Evolutionary conservation across 305 asterid genomes (phyloP).

Genomic region (Fraxinus albicans): DNA sequence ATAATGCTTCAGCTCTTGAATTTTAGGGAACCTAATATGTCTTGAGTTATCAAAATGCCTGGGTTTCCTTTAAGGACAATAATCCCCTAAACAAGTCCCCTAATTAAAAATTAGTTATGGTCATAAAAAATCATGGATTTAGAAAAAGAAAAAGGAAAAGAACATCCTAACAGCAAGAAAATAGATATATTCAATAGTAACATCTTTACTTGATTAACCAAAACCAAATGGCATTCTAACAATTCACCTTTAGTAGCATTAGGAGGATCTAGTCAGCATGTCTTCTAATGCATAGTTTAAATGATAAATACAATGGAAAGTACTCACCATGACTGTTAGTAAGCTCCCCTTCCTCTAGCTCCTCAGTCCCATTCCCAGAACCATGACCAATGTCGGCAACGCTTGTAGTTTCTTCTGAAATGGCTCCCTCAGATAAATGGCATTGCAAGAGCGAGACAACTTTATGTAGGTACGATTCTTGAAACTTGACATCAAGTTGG

Average conservation of each 20-base stretch:
- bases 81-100: neutral
- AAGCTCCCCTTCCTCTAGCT: conserved; percentile 98
- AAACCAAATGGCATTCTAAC: neutral
- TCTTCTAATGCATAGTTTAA: conserved; percentile 6
- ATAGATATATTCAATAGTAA: neutral
- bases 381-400: conserved; percentile 33
- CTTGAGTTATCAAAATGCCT: neutral
- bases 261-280: neutral
- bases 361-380: conserved; percentile 53
- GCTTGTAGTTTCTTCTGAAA: conserved; percentile 48
- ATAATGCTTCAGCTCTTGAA: neutral
- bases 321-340: conserved; percentile 69
- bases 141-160: neutral
- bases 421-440: conserved; percentile 87
- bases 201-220: neutral
- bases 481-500: conserved; percentile 97
- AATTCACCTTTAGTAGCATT: neutral
- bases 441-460: conserved; percentile 93
- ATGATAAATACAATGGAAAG: conserved; percentile 18
- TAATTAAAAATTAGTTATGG: neutral
- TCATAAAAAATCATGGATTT: neutral
- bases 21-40: neutral
- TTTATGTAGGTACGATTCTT: conserved; percentile 82
- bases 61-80: neutral
- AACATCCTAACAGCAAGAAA: neutral